These are phyloP conservation scores for Bruguiera parviflora DNA, from an alignment of 345 rosid genomes.

Conservation along the genomic window DNA sequence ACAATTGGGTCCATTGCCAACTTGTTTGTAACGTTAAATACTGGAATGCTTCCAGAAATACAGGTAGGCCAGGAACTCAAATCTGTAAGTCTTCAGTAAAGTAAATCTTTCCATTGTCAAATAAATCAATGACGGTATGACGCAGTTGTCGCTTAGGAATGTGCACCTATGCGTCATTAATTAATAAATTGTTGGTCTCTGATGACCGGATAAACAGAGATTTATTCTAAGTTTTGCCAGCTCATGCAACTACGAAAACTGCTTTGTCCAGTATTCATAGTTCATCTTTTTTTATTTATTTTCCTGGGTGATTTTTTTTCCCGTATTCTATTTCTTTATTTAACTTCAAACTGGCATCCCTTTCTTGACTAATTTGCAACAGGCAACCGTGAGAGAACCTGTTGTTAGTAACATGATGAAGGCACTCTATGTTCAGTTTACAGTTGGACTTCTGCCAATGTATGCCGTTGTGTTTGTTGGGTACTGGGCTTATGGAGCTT, in stretches of 20 bases:
- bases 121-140: too few species aligned
- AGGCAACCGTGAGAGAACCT: conserved; percentile 89
- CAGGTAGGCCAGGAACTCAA: conserved; percentile 33
- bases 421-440: conserved; percentile 82
- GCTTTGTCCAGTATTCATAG: too few species aligned
- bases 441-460: conserved; percentile 68
- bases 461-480: conserved; percentile 68
- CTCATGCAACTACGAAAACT: background rate
- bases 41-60: conserved; percentile 99
- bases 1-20: conserved; percentile 78
- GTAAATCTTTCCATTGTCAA: background rate
- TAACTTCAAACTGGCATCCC: background rate
- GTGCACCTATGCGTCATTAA: too few species aligned
- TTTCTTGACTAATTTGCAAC: conserved; percentile 7
- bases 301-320: conserved; percentile 3
- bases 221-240: too few species aligned
- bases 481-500: conserved; percentile 92
- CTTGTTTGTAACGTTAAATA: conserved; percentile 81
- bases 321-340: background rate
- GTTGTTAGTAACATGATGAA: conserved; percentile 80
- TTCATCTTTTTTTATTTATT: background rate
- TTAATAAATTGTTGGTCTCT: too few species aligned
- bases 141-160: too few species aligned
- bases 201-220: too few species aligned
- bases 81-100: background rate